A percentile compares a stretch with the other conserved stretches of the same genome.
These are phyloP conservation scores for Asterophora parasitica DNA, from an alignment of 768 basidiomycete genomes.

Conservation along the genomic window DNA sequence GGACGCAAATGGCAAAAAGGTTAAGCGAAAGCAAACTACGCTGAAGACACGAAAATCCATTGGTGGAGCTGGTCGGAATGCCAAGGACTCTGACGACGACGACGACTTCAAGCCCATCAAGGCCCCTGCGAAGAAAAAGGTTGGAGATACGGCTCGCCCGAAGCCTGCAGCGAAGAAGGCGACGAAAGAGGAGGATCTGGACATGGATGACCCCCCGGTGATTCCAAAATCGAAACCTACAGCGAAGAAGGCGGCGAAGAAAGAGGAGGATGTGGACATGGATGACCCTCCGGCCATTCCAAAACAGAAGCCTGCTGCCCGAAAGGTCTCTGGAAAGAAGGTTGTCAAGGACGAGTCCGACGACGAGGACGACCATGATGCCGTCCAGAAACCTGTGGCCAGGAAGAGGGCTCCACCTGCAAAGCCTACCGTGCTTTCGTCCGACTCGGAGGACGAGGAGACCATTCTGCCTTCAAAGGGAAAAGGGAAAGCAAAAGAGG, in stretches of 20 bases:
- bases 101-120: conserved; percentile 48
- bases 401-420: conserved; percentile 6
- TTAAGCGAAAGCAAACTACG: conserved; percentile 42
- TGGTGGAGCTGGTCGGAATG: conserved; percentile 20
- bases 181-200: conserved; percentile 21
- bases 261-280: conserved; percentile 22
- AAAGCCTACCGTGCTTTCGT: conserved; percentile 19
- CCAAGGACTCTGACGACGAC: conserved; percentile 31
- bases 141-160: conserved; percentile 21
- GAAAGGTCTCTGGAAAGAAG: conserved; percentile 22
- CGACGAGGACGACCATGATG: conserved; percentile 14
- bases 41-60: conserved; percentile 47
- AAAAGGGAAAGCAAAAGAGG: conserved; percentile 13
- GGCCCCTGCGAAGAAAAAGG: conserved; percentile 38
- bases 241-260: conserved; percentile 22
- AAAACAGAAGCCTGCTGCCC: conserved; percentile 8
- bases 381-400: conserved; percentile 14
- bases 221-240: conserved; percentile 6
- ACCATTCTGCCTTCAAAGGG: conserved; percentile 14
- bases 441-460: conserved; percentile 28
- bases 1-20: conserved; percentile 44
- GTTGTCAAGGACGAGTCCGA: conserved; percentile 16
- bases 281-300: conserved; percentile 15
- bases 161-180: conserved; percentile 25
- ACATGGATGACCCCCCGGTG: conserved; percentile 18